A percentile compares a stretch with the other conserved stretches of the same genome.
Conservation (phyloP, 2,329 filamentous ascomycete species). For the Mariannaea elegans region DNA sequence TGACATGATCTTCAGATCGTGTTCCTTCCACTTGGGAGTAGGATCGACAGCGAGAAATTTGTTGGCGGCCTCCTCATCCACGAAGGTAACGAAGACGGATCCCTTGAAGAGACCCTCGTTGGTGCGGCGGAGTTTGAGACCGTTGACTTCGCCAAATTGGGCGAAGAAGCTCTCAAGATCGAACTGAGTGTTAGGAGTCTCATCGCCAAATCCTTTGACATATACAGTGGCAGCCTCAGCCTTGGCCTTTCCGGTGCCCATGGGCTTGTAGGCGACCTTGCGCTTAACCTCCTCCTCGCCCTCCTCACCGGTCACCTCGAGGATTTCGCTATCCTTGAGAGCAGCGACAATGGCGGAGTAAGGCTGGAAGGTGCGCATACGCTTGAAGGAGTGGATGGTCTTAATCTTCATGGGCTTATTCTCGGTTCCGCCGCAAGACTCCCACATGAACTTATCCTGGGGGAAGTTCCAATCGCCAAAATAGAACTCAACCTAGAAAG, state of each 20-base stretch:
- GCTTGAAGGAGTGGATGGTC: slow-evolving; percentile 86
- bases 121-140: slow-evolving; percentile 85
- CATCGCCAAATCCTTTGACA: slow-evolving; percentile 91
- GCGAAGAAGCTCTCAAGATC: slow-evolving; percentile 94
- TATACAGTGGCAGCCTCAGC: slow-evolving; percentile 82
- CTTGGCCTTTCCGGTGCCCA: slow-evolving; percentile 68
- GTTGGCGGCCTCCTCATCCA: slow-evolving; percentile 78
- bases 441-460: slow-evolving; percentile 87
- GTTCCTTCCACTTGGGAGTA: slow-evolving; percentile 83
- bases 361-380: slow-evolving; percentile 94
- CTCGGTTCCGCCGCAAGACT: slow-evolving; percentile 76
- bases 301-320: slow-evolving; percentile 79
- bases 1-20: slow-evolving; percentile 82
- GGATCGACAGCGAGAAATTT: slow-evolving; percentile 83
- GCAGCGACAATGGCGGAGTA: slow-evolving; percentile 85
- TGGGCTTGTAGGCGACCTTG: slow-evolving; percentile 73
- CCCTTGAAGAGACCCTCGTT: slow-evolving; percentile 86
- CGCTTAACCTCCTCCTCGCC: slow-evolving; percentile 78
- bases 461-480: slow-evolving; percentile 92
- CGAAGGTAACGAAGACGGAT: slow-evolving; percentile 95
- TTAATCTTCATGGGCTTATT: slow-evolving; percentile 85
- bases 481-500: slow-evolving; percentile 86
- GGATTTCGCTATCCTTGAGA: slow-evolving; percentile 76
- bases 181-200: slow-evolving; percentile 85
- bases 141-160: slow-evolving; percentile 79